phyloP scores from a whole-genome alignment of 768 basidiomycete genomes.

The Podaxis sp. region DNA sequence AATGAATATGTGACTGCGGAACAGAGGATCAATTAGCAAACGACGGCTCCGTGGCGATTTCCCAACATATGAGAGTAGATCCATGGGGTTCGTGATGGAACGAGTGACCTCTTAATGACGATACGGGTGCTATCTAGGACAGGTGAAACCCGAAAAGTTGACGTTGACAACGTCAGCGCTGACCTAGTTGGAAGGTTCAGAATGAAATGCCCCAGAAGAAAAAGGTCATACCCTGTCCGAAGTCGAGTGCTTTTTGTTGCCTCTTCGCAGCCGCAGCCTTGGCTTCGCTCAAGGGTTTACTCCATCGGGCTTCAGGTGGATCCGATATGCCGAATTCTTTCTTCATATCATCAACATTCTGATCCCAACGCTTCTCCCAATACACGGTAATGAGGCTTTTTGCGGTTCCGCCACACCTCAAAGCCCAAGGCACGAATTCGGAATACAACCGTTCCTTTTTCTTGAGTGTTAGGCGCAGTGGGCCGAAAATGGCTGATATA shows the following conservation, averaged over 20 bases:
- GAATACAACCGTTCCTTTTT: conserved; percentile 57
- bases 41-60: not conserved
- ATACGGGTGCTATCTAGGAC: not conserved
- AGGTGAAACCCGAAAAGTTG: not conserved
- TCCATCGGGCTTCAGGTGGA: conserved; percentile 71
- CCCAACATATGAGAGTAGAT: not conserved
- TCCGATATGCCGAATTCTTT: conserved; percentile 82
- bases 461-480: conserved; percentile 57
- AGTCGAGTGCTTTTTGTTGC: conserved; percentile 7
- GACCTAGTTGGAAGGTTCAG: not conserved
- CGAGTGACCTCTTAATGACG: not conserved
- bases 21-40: not conserved
- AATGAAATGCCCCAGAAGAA: not conserved
- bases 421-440: conserved; percentile 92
- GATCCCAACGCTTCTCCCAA: conserved; percentile 94
- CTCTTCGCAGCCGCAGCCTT: conserved; percentile 42
- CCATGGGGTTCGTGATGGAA: not conserved
- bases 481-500: conserved; percentile 76
- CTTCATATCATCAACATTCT: conserved; percentile 78
- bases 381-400: conserved; percentile 83
- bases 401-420: conserved; percentile 74
- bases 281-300: conserved; percentile 60
- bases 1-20: conserved; percentile 1
- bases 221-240: not conserved
- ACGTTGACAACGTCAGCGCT: not conserved